Evolutionary conservation across 1,139 yeast species (phyloP), one percentile per base, ranked within the genome.

Genomic region (Yamadazyma dendronema): DNA sequence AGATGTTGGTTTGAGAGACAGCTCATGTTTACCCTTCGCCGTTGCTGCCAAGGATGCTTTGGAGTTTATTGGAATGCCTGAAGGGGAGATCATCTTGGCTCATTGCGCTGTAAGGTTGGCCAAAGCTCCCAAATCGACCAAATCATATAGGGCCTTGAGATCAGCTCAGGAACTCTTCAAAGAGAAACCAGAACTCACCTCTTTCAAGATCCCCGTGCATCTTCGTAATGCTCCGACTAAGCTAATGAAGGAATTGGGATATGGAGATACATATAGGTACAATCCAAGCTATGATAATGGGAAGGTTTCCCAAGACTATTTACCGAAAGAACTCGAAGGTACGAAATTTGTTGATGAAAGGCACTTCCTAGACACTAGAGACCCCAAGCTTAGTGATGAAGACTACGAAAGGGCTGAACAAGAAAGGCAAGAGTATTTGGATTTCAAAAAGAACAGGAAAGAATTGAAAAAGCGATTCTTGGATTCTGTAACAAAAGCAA

Each of bases 61-160:
- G 4, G 94, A 88, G 61, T 88, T 85, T 59, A 74, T 92, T n/a
- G 99, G 99, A 0, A 73, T 92, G 76, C 99, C 99, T 0, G 98
- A 94, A 55, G 95, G 95, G 2, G 97, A 92, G 55, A 72, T 87
- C 25, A 80, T 89, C 3, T 63, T 92, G 33, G 98, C 92, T 0
- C 98, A 92, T 50, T 88, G 97, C 58, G 90, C 95, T 1, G 89
- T 85, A 23, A 85, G 89, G 48, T 65, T 92, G 21, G 95, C 97
- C 0, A 65, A 79, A 38, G 95, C 97, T 0, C 80, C 81, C 0
- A 94, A 94, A 58, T 84, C 95, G 4, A 88, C 90, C 11, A 82
- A 83, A 53, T 79, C 94, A 0, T 90, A 90, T 53, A 67, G 89
- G 39, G 95, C 92, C 0, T 80, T 88, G 67, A 72, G 81, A 17